Evolutionary conservation across 306 rosid species (phyloP), one percentile per base, ranked within the genome.

Genomic region (Pueraria montana): DNA sequence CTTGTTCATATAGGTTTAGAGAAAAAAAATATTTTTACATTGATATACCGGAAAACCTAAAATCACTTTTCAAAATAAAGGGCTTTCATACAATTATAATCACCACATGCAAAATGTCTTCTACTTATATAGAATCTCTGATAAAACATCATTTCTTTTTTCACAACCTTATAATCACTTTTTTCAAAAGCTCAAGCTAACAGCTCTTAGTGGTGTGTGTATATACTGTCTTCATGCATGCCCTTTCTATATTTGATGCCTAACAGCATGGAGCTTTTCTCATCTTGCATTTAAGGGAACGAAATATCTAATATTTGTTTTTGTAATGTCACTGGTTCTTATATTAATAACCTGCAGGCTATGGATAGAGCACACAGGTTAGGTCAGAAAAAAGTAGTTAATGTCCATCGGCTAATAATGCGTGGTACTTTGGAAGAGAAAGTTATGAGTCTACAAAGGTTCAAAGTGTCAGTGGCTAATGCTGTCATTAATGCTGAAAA

Each of bases 321-420:
- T 23, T 27, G 43, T 46, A 46, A 55, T 75, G 20, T 63, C 62
- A 10, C 56, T 5, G 49, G 58, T 63, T 73, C 73, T 16, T 80
- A 52, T 84, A 48, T 58, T 2, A 43, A 42, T 82, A 43, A 77
- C 36, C 80, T 79, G 89, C 89, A 95, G 99, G 99, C 99, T 77
- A 96, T 96, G 99, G 98, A 96, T 86, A 92, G 97, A 87, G 98
- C 99, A 49, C 99, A 96, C 83, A 90, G 99, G 86, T 88, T 96
- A 71, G 99, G 99, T 82, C 99, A 96, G 92, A 90, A 88, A 83
- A 96, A 90, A 76, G 99, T 96, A 20, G 98, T 96, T 76, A 91
- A 93, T 72, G 99, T 93, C 77, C 99, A 96, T 80, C 99, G 99
- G 13, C 89, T 96, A 63, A 96, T 96, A 84, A 96, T 96, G 99